Evolutionary conservation across 2,329 filamentous ascomycete genomes (phyloP).

Genomic region (Aureobasidium lini): DNA sequence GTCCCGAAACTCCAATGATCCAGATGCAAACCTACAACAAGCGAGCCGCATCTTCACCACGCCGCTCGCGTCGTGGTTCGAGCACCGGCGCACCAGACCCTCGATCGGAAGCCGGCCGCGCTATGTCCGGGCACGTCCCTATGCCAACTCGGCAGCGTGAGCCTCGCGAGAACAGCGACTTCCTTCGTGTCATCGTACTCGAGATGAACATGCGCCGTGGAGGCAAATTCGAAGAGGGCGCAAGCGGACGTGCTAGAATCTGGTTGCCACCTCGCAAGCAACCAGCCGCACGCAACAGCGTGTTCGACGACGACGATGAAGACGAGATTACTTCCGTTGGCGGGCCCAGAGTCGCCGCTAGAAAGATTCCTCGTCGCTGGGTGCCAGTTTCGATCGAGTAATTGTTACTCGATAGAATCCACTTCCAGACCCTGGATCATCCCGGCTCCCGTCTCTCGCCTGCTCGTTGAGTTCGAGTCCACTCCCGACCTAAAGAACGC

Average conservation of each 20-base stretch:
- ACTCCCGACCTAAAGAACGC: not conserved
- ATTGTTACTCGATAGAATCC: slow-evolving; percentile 2
- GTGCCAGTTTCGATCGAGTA: slow-evolving; percentile 11
- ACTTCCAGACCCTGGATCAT: slow-evolving; percentile 9
- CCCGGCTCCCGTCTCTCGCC: not conserved
- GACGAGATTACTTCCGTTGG: not conserved
- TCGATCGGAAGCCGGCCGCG: slow-evolving; percentile 36
- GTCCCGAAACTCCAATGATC: slow-evolving; percentile 46
- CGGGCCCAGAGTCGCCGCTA: not conserved
- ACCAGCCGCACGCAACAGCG: not conserved
- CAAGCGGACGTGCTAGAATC: slow-evolving; percentile 48
- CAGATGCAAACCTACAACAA: slow-evolving; percentile 57
- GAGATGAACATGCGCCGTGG: slow-evolving; percentile 62
- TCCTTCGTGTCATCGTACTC: slow-evolving; percentile 55
- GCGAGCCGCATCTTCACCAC: slow-evolving; percentile 22
- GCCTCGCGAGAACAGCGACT: slow-evolving; percentile 56
- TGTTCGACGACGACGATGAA: slow-evolving; percentile 6
- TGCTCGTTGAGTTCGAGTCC: not conserved
- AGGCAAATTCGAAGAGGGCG: slow-evolving; percentile 53
- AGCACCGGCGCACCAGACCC: slow-evolving; percentile 30
- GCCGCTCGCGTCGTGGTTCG: not conserved
- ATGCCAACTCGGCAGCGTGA: slow-evolving; percentile 49
- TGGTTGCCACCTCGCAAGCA: slow-evolving; percentile 52
- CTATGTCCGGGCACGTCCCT: slow-evolving; percentile 24
- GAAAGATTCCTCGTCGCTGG: slow-evolving; percentile 10